phyloP scores from a whole-genome alignment of 805 yeast genomes.

The Priceomyces castillae region DNA sequence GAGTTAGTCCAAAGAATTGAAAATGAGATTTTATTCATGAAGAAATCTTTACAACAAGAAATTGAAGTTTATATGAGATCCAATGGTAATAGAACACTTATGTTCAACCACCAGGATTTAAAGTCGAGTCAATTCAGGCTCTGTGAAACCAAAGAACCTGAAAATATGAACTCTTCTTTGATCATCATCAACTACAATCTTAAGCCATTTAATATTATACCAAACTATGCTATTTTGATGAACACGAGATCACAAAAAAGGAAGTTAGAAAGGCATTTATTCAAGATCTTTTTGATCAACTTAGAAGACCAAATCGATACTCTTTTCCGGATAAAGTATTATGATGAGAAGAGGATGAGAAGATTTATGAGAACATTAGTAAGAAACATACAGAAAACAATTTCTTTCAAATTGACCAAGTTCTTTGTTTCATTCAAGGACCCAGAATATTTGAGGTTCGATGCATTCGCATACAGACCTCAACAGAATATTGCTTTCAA shows the following conservation, averaged over 20 bases:
- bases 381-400: conserved; percentile 25
- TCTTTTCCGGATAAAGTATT: conserved; percentile 34
- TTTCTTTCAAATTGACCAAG: conserved; percentile 26
- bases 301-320: conserved; percentile 38
- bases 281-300: conserved; percentile 36
- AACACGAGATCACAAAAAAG: conserved; percentile 20
- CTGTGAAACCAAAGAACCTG: conserved; percentile 19
- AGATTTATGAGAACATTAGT: conserved; percentile 26
- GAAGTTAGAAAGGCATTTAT: conserved; percentile 30
- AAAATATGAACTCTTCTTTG: conserved; percentile 8
- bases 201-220: conserved; percentile 33
- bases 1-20: conserved; percentile 17
- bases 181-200: conserved; percentile 25
- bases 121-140: conserved; percentile 32
- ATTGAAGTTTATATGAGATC: conserved; percentile 25
- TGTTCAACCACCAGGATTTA: conserved; percentile 23
- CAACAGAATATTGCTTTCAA: conserved; percentile 23
- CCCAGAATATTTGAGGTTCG: conserved; percentile 9
- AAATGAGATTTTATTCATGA: conserved; percentile 28
- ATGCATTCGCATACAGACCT: conserved; percentile 28
- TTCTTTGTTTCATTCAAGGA: conserved; percentile 15
- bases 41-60: conserved; percentile 28
- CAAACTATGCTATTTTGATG: conserved; percentile 30
- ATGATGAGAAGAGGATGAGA: conserved; percentile 24
- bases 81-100: conserved; percentile 17